Percentiles rank a stretch among this genome's conserved stretches.
phyloP scores from a whole-genome alignment of 1,139 yeast species.

The Spencermartinsiella ligniputridi region DNA sequence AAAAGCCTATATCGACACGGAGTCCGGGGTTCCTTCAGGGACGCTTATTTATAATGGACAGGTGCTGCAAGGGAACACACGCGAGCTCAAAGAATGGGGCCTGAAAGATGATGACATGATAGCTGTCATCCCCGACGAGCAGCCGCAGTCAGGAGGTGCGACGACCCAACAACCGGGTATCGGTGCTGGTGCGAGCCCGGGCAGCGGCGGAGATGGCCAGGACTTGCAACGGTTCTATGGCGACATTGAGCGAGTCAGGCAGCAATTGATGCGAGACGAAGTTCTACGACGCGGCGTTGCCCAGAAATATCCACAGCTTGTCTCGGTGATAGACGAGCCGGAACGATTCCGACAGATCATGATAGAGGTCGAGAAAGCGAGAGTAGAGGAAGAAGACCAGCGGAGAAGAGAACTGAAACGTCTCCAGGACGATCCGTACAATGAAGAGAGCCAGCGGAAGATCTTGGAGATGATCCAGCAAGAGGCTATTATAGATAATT shows the following conservation, averaged over 20 bases:
- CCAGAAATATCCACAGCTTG: constrained; percentile 35
- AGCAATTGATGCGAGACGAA: constrained; percentile 33
- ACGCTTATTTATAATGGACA: constrained; percentile 46
- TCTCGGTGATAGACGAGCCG: constrained; percentile 47
- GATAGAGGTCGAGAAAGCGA: constrained; percentile 34
- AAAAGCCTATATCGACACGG: constrained; percentile 73
- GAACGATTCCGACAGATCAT: constrained; percentile 47
- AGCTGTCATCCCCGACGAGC: constrained; percentile 28
- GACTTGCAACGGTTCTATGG: constrained; percentile 15
- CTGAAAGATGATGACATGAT: constrained; percentile 58
- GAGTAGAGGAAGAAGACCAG: constrained; percentile 30
- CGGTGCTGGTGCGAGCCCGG: background rate
- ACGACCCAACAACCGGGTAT: constrained; percentile 5
- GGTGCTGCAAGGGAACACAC: constrained; percentile 35
- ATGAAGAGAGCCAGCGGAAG: constrained; percentile 64
- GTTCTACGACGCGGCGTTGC: constrained; percentile 31
- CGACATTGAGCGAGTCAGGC: constrained; percentile 35
- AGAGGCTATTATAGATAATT: constrained; percentile 72
- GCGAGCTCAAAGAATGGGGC: constrained; percentile 45
- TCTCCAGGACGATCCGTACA: constrained; percentile 62
- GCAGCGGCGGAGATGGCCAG: background rate
- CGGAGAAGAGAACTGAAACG: constrained; percentile 48
- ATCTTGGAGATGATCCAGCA: constrained; percentile 67
- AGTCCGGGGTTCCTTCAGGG: constrained; percentile 50
- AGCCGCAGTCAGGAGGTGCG: constrained; percentile 3